Base-by-base conservation (phyloP, 805 yeast species). In the Wickerhamomyces bovis region DNA sequence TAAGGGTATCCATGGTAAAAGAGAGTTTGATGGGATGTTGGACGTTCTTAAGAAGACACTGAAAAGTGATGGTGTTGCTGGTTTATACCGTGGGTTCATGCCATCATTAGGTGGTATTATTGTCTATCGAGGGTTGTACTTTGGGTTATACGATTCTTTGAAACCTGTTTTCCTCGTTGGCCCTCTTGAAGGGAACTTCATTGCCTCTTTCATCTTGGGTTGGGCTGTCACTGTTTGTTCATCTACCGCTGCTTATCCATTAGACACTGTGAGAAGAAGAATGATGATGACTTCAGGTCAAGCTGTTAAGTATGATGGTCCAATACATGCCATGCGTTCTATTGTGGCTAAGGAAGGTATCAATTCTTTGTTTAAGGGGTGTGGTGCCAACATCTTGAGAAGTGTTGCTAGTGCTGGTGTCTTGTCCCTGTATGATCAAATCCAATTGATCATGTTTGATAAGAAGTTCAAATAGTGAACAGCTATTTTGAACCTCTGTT, bases 321-420 rank as follows among this genome's bases (percentile, higher is more conserved):
- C n/a, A n/a, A n/a, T 78, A 95, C 97, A 63, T 79, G 87, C 72
- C 97, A 90, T 74, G 88, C 94, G 75, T 83, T 86, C 87, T 78
- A 88, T 89, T 71, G 92, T 90, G 63, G 95, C 95, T 62, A 88
- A 92, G 70, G 97, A 90, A 77, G 97, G 97, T 88, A 74, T 87
- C 65, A 66, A 69, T 53, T 88, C 97, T 64, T 80, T 89, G 76
- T 89, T 89, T 92, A 90, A 88, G 83, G 97, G 97, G 80, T 89
- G 96, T 77, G 96, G 92, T 84, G 97, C 97, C 75, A 89, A 89
- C 94, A 89, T 89, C 83, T 82, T 89, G 76, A 89, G 97, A 85
- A 97, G 97, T 88, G 96, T 89, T 71, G 97, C 97, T 75, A 95
- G 96, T 83, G 97, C 97, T 70, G 96, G 96, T 87, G 97, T 90